A percentile compares a stretch with the other conserved stretches of the same genome.
phyloP scores from a whole-genome alignment of 2,329 filamentous ascomycete genomes.

The Fusarium temperatum region DNA sequence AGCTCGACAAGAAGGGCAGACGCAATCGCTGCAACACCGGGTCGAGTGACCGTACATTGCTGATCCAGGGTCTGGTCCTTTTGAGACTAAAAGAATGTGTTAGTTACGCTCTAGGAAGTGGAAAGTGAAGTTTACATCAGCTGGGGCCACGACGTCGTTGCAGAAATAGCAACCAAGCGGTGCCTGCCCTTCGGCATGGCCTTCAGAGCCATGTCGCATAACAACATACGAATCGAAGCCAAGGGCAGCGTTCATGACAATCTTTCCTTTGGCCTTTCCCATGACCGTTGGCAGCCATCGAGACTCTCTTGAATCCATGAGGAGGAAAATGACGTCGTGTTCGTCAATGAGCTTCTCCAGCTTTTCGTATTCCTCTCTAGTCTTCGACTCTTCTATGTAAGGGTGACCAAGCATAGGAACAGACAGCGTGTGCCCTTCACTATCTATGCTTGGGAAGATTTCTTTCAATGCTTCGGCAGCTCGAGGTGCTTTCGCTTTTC shows the following conservation, averaged over 20 bases:
- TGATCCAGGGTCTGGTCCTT: constrained; percentile 97
- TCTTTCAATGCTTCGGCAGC: constrained; percentile 83
- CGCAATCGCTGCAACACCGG: constrained; percentile 90
- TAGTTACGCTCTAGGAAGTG: constrained; percentile 33
- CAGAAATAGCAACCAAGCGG: constrained; percentile 97
- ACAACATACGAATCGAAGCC: constrained; percentile 98
- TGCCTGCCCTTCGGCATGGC: constrained; percentile 62
- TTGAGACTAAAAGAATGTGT: constrained; percentile 69
- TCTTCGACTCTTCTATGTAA: constrained; percentile 75
- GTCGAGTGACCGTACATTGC: constrained; percentile 96
- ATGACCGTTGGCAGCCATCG: constrained; percentile 96
- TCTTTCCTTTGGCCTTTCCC: constrained; percentile 91
- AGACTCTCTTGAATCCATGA: constrained; percentile 96
- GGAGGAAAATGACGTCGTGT: constrained; percentile 93
- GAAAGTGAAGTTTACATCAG: constrained; percentile 73
- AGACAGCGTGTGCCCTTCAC: constrained; percentile 80
- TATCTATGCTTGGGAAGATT: constrained; percentile 91
- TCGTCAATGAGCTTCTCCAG: constrained; percentile 79
- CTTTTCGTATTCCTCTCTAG: constrained; percentile 77
- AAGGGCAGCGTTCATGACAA: constrained; percentile 95
- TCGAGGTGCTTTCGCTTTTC: constrained; percentile 81
- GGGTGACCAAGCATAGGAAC: constrained; percentile 97
- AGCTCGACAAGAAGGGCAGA: constrained; percentile 92
- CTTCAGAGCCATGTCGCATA: constrained; percentile 88
- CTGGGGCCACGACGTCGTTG: constrained; percentile 94